Evolutionary conservation across 2,329 filamentous ascomycete species (phyloP), one percentile per base, ranked within the genome.

Genomic region (Fusarium sp.): DNA sequence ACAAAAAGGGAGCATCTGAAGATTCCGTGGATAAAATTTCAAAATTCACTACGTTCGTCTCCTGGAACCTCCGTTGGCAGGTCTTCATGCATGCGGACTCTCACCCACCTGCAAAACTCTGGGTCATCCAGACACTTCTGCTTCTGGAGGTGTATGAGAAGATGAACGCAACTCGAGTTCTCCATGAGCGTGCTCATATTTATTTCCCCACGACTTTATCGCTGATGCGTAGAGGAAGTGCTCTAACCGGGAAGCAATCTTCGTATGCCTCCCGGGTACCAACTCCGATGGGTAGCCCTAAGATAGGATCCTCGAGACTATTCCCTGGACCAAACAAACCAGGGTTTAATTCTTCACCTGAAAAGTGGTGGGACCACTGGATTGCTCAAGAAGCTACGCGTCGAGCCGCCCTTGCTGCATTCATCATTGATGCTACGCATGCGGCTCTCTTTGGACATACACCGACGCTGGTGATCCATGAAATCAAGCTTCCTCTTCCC

Each of bases 301-400:
- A 73, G 12, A 44, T 78, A 26, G 74, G 67, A 5, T 57, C 66
- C 26, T 35, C 66, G 4, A 75, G 51, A 41, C 47, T 75, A 2
- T 61, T 70, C 15, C 65, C 66, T 5, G 42, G 55, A 13, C 31
- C 75, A 16, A 68, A 64, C 22, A 65, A 67, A 9, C 68, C 63
- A 22, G 66, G 60, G 7, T 77, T 76, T 31, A 70, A 78, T 33
- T 68, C 72, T 15, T 69, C 74, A 0, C 78, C 76, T 10, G 78
- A 79, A 20, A 77, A 72, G 26, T 78, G 77, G 77, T 79, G 77
- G 77, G 76, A 79, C 55, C 76, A 78, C 39, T 79, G 77, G 77
- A 78, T 79, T 44, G 77, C 75, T 5, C 77, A 78, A 53, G 77
- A 79, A 68, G 77, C 77, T 7, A 79, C 77, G 5, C 76, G 77